These are phyloP conservation scores for Aegilops speltoides DNA, from an alignment of 176 grass and related monocot genomes.

Conservation along the genomic window DNA sequence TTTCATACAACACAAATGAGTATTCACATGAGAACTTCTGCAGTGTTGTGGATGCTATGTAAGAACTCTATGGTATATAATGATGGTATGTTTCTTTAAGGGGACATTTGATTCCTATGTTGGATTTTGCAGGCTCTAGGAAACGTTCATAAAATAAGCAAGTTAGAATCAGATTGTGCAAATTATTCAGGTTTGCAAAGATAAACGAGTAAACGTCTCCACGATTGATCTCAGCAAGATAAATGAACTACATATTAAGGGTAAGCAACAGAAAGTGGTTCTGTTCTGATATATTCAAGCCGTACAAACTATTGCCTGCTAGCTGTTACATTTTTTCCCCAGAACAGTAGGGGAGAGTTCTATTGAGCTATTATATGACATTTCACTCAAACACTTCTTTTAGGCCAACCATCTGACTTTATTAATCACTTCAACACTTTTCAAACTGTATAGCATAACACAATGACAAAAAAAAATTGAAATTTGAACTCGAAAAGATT, in stretches of 20 bases:
- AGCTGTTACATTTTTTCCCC: neutral
- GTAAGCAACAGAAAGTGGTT: neutral
- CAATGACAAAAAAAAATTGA: neutral
- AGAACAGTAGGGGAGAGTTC: neutral
- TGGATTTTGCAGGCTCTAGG: neutral
- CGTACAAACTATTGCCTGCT: slow-evolving; percentile 8
- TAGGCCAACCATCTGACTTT: too few species aligned
- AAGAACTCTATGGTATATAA: slow-evolving; percentile 8
- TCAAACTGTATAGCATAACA: neutral
- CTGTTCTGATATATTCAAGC: neutral
- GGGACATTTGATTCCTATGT: neutral
- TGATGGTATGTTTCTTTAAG: slow-evolving; percentile 9
- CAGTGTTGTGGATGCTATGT: neutral
- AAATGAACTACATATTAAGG: neutral
- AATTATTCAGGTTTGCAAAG: neutral
- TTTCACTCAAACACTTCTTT: neutral
- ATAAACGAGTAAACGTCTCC: neutral
- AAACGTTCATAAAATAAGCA: neutral
- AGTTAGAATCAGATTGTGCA: neutral
- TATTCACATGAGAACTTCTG: neutral
- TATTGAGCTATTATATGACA: slow-evolving; percentile 3
- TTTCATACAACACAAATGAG: slow-evolving; percentile 11
- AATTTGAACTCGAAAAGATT: neutral
- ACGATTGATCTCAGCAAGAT: neutral
- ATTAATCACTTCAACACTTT: too few species aligned